Evolutionary conservation across 768 basidiomycete species (phyloP).

Genomic region (Mycena rosella): DNA sequence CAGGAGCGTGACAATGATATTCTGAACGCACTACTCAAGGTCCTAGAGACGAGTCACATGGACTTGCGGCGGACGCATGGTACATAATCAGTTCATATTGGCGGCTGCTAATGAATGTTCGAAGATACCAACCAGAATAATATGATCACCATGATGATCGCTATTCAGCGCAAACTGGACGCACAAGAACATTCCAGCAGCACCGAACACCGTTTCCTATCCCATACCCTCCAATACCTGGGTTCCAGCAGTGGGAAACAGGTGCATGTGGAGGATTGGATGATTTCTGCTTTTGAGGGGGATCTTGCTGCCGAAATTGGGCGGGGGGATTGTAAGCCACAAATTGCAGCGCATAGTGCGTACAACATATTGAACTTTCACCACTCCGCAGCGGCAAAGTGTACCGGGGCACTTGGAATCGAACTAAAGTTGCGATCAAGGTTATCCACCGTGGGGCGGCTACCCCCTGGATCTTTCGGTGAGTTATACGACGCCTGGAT

Average conservation of each 20-base stretch:
- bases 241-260: background rate
- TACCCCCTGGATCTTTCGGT: too few relatives aligned
- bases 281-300: slow-evolving; percentile 18
- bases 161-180: background rate
- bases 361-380: too few relatives aligned
- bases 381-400: background rate
- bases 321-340: slow-evolving; percentile 21
- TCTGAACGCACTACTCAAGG: background rate
- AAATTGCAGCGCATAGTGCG: too few relatives aligned
- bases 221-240: slow-evolving; percentile 8
- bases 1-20: background rate
- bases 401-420: slow-evolving; percentile 16
- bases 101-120: too few relatives aligned
- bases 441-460: background rate
- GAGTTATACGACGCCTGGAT: too few relatives aligned
- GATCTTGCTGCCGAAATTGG: slow-evolving; percentile 3
- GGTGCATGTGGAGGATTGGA: slow-evolving; percentile 9
- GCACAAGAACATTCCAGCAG: background rate
- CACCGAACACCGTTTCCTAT: background rate
- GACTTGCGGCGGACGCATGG: background rate
- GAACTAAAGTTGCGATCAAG: slow-evolving; percentile 10
- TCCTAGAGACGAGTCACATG: background rate
- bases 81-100: background rate
- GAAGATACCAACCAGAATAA: slow-evolving; percentile 10
- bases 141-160: slow-evolving; percentile 8